Conservation (phyloP, 139 green algal species). For the Chlamydomonas asymmetrica region DNA sequence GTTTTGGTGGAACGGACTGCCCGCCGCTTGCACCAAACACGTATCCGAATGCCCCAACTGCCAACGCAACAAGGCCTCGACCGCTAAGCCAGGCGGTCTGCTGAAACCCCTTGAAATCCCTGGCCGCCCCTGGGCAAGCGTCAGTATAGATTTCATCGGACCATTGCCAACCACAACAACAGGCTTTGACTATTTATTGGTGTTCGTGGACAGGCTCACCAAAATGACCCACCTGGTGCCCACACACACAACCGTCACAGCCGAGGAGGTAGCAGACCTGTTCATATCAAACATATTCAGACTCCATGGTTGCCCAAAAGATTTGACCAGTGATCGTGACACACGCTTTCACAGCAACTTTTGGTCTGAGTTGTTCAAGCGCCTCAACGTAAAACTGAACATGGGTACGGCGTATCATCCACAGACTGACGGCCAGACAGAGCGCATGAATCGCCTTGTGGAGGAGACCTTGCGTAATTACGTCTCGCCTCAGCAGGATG, state of each 20-base stretch:
- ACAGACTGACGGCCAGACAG: neutral
- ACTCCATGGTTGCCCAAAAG: no score
- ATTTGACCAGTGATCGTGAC: neutral
- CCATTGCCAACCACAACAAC: neutral
- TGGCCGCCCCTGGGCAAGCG: neutral
- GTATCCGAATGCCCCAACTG: neutral
- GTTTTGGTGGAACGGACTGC: neutral
- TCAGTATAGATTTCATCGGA: neutral
- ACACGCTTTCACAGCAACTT: neutral
- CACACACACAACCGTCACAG: neutral
- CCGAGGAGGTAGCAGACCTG: neutral
- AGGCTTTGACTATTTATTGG: neutral
- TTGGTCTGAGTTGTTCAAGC: neutral
- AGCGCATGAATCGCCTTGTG: slow-evolving; percentile 41
- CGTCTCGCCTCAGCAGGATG: slow-evolving; percentile 19
- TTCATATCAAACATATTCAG: no score
- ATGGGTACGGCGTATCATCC: neutral
- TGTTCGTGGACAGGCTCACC: neutral
- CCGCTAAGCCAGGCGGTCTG: neutral
- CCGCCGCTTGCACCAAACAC: neutral
- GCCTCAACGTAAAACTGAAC: neutral
- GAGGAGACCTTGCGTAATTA: slow-evolving; percentile 59
- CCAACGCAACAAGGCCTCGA: neutral
- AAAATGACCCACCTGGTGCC: neutral
- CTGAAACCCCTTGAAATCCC: no score